Conservation (phyloP, 2,329 filamentous ascomycete genomes). For the Calonectria hawksworthii region DNA sequence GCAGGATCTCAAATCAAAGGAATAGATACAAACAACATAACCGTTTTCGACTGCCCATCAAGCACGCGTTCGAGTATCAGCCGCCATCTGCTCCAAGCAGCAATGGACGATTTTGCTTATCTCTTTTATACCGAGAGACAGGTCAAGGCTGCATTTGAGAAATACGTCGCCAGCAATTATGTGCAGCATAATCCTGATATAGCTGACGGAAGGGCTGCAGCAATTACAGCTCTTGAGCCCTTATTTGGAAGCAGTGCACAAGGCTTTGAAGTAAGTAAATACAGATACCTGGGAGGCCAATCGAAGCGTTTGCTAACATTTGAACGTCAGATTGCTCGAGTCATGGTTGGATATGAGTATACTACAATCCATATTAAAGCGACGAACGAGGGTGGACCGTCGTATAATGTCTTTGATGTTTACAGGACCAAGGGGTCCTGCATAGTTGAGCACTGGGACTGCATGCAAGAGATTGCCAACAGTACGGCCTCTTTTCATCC, state of each 20-base stretch:
- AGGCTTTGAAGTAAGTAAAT: background rate
- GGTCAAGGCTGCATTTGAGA: background rate
- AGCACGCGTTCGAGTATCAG: background rate
- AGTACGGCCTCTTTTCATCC: background rate
- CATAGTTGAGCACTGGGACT: background rate
- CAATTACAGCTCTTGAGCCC: background rate
- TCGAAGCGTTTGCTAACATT: background rate
- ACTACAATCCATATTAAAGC: background rate
- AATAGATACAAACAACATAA: background rate
- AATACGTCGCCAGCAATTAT: background rate
- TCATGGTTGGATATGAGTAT: background rate
- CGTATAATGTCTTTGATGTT: background rate
- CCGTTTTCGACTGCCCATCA: background rate
- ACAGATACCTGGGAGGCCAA: background rate
- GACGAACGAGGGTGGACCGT: background rate
- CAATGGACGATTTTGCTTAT: background rate
- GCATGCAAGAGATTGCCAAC: background rate
- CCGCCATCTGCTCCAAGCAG: background rate
- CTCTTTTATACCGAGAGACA: background rate
- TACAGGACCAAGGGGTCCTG: background rate
- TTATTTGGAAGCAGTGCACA: background rate
- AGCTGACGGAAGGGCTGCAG: background rate
- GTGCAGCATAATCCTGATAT: background rate
- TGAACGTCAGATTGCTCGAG: background rate
- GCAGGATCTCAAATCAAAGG: background rate